These are phyloP conservation scores for Cutaneotrichosporon dermatis DNA, from an alignment of 1,284 basidiomycete species.

Conservation along the genomic window DNA sequence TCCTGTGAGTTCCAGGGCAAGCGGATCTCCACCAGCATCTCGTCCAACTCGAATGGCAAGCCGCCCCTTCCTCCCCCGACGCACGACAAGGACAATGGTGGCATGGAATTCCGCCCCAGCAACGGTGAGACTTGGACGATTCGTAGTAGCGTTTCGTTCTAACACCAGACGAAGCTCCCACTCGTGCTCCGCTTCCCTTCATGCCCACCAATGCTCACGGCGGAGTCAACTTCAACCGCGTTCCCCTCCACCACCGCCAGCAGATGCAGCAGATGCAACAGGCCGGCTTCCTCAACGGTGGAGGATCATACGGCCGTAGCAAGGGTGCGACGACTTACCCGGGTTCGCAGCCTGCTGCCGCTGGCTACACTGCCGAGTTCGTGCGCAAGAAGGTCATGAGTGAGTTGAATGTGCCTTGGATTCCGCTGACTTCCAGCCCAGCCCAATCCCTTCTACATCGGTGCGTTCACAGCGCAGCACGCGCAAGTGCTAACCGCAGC, in stretches of 20 bases:
- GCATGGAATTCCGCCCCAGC: slow-evolving; percentile 3
- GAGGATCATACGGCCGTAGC: too few relatives aligned
- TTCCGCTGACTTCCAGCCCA: not conserved
- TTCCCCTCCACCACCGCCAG: slow-evolving; percentile 34
- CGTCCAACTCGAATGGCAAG: slow-evolving; percentile 14
- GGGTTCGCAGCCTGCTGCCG: too few relatives aligned
- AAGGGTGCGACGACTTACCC: too few relatives aligned
- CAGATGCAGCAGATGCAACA: slow-evolving; percentile 26
- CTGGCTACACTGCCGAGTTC: not conserved
- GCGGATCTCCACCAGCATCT: slow-evolving; percentile 39
- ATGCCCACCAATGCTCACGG: slow-evolving; percentile 41
- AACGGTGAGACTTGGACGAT: not conserved
- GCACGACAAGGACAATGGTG: slow-evolving; percentile 21
- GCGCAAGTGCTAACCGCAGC: not conserved
- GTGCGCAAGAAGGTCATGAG: slow-evolving; percentile 6
- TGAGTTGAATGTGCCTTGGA: not conserved
- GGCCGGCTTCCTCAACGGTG: slow-evolving; percentile 16
- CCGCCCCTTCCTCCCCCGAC: slow-evolving; percentile 19
- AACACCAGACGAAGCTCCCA: slow-evolving; percentile 8
- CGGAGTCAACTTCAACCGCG: slow-evolving; percentile 47
- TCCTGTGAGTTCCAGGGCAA: slow-evolving; percentile 79
- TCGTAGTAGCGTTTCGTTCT: not conserved
- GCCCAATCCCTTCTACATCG: not conserved
- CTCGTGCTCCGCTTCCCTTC: slow-evolving; percentile 23
- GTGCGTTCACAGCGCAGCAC: not conserved